Base-by-base conservation (phyloP, 2,329 filamentous ascomycete genomes). In the Trichoderma guizhouense region DNA sequence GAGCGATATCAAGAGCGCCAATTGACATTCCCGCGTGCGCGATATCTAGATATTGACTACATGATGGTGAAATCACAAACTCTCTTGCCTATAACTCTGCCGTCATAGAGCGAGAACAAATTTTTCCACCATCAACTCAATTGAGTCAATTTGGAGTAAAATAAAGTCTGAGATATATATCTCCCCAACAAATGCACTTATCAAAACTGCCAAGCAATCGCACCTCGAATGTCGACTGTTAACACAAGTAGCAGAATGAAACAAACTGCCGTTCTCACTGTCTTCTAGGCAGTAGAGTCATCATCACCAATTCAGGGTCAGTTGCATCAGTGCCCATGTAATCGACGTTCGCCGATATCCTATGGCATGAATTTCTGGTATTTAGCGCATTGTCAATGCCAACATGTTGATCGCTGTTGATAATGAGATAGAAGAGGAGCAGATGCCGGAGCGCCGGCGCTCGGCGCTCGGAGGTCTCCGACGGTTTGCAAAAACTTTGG, bases 401-500 rank as follows among this genome's bases (percentile, higher is more conserved):
- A 43, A 43, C 6, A 18, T n/a, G 24, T 39, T 30, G 24, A 26
- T 26, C 34, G 11, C 6, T 30, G 15, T 47, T 30, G 26, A 39
- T 28, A 18, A 21, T 2, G 43, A 21, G 34, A 18, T 15, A 3
- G 26, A 11, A 51, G 14, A 14, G 9, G 12, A 51, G 3, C 26
- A 15, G 15, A 36, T 36, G 28, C 30, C 11, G 30, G 11, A 51
- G n/a, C 43, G 5, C 43, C 43, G 57, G 57, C 28, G 57, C 28
- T 47, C 64, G 64, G 64, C 43, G 12, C 32, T 67, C 64, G 64
- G 64, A 43, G 34, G 15, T 67, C 64, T 57, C 64, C 64, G 64
- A 67, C 11, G n/a, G 4, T 12, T 7, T 7, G 24, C 53, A 11
- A 58, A 47, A 30, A 26, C 43, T 24, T 63, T 47, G 34, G 36